phyloP scores from a whole-genome alignment of 2,329 filamentous ascomycete species.

The Trichoderma breve region DNA sequence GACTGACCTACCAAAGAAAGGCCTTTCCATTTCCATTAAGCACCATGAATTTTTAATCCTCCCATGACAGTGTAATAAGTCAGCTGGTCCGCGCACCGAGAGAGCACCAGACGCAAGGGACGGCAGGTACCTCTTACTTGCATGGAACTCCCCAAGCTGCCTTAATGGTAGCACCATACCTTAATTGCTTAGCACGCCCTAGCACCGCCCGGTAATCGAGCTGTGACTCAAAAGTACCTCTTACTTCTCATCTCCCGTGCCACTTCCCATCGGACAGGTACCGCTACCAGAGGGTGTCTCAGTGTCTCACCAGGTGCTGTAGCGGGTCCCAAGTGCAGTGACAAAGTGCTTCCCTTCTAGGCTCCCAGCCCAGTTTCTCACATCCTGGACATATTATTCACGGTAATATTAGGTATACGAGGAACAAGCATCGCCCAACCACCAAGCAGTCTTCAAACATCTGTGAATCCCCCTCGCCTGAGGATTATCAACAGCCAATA shows the following conservation, averaged over 20 bases:
- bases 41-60: background rate
- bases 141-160: background rate
- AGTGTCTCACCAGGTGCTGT: background rate
- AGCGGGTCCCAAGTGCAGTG: constrained; percentile 17
- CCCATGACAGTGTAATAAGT: constrained; percentile 10
- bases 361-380: constrained; percentile 25
- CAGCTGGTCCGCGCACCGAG: constrained; percentile 7
- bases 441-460: background rate
- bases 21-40: background rate
- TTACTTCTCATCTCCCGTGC: background rate
- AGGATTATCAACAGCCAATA: constrained; percentile 4
- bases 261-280: background rate
- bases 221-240: background rate
- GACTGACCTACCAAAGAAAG: background rate
- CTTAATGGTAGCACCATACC: background rate
- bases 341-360: constrained; percentile 3
- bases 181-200: background rate
- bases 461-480: constrained; percentile 15
- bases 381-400: constrained; percentile 25
- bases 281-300: background rate
- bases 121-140: background rate
- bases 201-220: background rate
- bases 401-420: constrained; percentile 17
- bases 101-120: constrained; percentile 1
- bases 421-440: constrained; percentile 27